phyloP scores from a whole-genome alignment of 2,329 filamentous ascomycete genomes.

The Capronia epimyces region DNA sequence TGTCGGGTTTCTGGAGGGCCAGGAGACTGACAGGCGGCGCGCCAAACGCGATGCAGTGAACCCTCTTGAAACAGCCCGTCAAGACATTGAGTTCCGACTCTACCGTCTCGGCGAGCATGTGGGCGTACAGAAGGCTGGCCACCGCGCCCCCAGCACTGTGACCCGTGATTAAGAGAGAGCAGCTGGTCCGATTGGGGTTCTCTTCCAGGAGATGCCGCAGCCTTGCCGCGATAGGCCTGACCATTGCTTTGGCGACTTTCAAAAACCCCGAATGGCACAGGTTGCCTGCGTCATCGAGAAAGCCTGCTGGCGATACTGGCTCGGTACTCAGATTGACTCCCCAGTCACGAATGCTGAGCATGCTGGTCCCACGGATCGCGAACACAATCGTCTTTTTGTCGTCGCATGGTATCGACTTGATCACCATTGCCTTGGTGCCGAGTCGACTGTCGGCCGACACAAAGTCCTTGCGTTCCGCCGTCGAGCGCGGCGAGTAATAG shows the following conservation, averaged over 20 bases:
- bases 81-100: slow-evolving; percentile 65
- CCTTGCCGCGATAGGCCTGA: slow-evolving; percentile 64
- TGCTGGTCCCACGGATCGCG: slow-evolving; percentile 66
- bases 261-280: slow-evolving; percentile 77
- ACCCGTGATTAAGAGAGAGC: slow-evolving; percentile 74
- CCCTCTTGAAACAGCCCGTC: slow-evolving; percentile 65
- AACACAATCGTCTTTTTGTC: slow-evolving; percentile 74
- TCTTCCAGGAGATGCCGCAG: slow-evolving; percentile 66
- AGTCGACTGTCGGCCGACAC: slow-evolving; percentile 65
- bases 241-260: slow-evolving; percentile 67
- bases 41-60: slow-evolving; percentile 85
- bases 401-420: slow-evolving; percentile 75
- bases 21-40: slow-evolving; percentile 69
- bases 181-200: slow-evolving; percentile 59
- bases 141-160: slow-evolving; percentile 83
- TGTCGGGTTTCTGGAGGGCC: slow-evolving; percentile 58
- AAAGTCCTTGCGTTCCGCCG: slow-evolving; percentile 60
- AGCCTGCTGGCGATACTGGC: slow-evolving; percentile 60
- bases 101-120: slow-evolving; percentile 63
- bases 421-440: slow-evolving; percentile 79
- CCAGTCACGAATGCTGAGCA: slow-evolving; percentile 76
- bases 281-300: slow-evolving; percentile 73
- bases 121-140: slow-evolving; percentile 70
- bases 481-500: slow-evolving; percentile 59
- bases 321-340: slow-evolving; percentile 70